Percentiles rank a stretch among this genome's conserved stretches.
Evolutionary conservation across 805 yeast genomes (phyloP).

Genomic region (Saccharomycopsis guyanensis): DNA sequence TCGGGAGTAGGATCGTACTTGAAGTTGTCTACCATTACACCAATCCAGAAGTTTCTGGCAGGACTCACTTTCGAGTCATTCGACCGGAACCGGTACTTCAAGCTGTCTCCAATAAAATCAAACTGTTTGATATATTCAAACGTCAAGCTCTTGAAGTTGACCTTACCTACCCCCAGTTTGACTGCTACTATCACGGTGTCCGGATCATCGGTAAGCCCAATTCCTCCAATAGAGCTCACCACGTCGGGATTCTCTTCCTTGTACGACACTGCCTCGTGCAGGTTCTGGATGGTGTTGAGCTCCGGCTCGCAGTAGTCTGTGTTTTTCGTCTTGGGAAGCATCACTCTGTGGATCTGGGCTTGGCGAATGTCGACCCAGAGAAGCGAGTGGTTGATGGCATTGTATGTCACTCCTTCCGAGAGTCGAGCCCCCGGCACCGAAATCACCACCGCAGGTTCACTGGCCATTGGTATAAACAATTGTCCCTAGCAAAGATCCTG

Average conservation of each 20-base stretch:
- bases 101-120: slow-evolving; percentile 28
- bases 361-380: slow-evolving; percentile 41
- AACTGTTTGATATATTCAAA: slow-evolving; percentile 35
- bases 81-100: slow-evolving; percentile 41
- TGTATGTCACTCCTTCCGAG: slow-evolving; percentile 50
- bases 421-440: slow-evolving; percentile 34
- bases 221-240: slow-evolving; percentile 47
- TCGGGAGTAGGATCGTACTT: slow-evolving; percentile 32
- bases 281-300: slow-evolving; percentile 14
- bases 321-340: slow-evolving; percentile 21
- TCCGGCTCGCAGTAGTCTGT: slow-evolving; percentile 13
- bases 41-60: slow-evolving; percentile 70
- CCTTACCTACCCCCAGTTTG: slow-evolving; percentile 54
- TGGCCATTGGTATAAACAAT: too few relatives aligned
- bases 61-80: slow-evolving; percentile 82
- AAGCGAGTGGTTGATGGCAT: slow-evolving; percentile 39
- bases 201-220: slow-evolving; percentile 55
- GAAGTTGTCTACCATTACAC: slow-evolving; percentile 61
- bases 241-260: slow-evolving; percentile 6
- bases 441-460: slow-evolving; percentile 22
- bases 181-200: slow-evolving; percentile 53
- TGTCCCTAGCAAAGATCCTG: too few relatives aligned
- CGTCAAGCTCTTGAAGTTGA: slow-evolving; percentile 34
- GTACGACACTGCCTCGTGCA: slow-evolving; percentile 17
- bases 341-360: slow-evolving; percentile 34